phyloP scores from a whole-genome alignment of 2,329 filamentous ascomycete species.

The Fusarium anguioides region DNA sequence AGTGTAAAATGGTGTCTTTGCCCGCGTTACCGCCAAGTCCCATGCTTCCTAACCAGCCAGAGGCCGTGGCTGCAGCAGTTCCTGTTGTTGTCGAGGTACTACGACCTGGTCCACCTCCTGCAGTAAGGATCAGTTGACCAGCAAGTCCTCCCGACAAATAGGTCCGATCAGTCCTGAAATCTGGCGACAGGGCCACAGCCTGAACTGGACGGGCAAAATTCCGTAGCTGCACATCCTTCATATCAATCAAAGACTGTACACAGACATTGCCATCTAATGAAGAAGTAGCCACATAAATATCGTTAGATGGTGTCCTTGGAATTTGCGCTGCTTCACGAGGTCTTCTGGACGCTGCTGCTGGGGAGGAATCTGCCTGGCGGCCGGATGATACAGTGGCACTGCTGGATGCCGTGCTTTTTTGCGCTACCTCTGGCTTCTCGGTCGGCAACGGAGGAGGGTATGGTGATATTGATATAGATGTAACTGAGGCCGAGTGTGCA shows the following conservation, averaged over 20 bases:
- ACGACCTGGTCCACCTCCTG: constrained; percentile 80
- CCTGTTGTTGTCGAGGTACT: constrained; percentile 89
- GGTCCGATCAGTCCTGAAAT: constrained; percentile 88
- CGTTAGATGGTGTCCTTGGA: constrained; percentile 83
- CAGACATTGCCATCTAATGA: constrained; percentile 98
- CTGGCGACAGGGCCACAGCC: constrained; percentile 91
- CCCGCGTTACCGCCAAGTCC: constrained; percentile 82
- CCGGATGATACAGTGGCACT: constrained; percentile 47
- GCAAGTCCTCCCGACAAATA: constrained; percentile 93
- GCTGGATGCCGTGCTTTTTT: constrained; percentile 52
- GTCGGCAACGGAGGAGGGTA: constrained; percentile 70
- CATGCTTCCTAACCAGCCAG: constrained; percentile 91
- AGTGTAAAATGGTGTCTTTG: constrained; percentile 88
- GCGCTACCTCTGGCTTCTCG: constrained; percentile 56
- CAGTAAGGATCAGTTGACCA: constrained; percentile 86
- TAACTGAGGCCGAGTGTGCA: constrained; percentile 92
- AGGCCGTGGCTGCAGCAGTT: constrained; percentile 83
- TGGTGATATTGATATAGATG: constrained; percentile 89
- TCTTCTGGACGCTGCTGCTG: constrained; percentile 63
- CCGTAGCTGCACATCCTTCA: constrained; percentile 88
- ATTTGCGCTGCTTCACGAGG: constrained; percentile 66
- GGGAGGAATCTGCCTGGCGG: constrained; percentile 54
- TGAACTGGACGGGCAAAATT: constrained; percentile 96
- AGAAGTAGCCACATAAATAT: constrained; percentile 92
- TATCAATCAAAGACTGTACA: constrained; percentile 85